Conservation (phyloP, 805 yeast genomes). For the Hanseniaspora valbyensis region DNA sequence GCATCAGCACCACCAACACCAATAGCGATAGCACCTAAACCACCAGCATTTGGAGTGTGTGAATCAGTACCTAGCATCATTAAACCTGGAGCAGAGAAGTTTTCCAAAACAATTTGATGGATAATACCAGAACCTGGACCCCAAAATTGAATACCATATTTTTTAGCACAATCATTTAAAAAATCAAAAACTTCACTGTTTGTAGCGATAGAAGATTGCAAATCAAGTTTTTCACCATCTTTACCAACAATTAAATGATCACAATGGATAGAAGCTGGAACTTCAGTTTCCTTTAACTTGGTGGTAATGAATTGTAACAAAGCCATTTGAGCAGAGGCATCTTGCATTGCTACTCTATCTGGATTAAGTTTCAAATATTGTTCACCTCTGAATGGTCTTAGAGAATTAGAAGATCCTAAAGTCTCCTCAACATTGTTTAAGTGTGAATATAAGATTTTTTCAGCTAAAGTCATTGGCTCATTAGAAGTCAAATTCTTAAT, state of each 20-base stretch:
- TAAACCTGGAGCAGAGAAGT: conserved; percentile 92
- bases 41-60: conserved; percentile 99
- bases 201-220: conserved; percentile 65
- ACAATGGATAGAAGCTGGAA: conserved; percentile 94
- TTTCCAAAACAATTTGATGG: conserved; percentile 94
- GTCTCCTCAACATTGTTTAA: conserved; percentile 77
- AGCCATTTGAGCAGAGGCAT: conserved; percentile 99
- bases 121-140: conserved; percentile 98
- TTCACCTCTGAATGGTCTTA: conserved; percentile 62
- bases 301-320: conserved; percentile 95
- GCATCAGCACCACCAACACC: conserved; percentile 99
- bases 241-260: conserved; percentile 97
- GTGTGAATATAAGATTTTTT: conserved; percentile 88
- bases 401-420: conserved; percentile 38
- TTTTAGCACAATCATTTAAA: conserved; percentile 82
- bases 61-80: conserved; percentile 98
- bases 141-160: conserved; percentile 97
- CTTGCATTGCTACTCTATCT: conserved; percentile 98
- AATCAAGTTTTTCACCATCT: conserved; percentile 78
- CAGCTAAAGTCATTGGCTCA: conserved; percentile 82
- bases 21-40: conserved; percentile 94
- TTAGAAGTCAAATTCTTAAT: conserved; percentile 58
- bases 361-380: conserved; percentile 88
- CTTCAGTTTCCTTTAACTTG: conserved; percentile 74
- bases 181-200: conserved; percentile 95